Evolutionary conservation across 208 protist species (phyloP), one percentile per base, ranked within the genome.

Genomic region (Leishmania turanica): DNA sequence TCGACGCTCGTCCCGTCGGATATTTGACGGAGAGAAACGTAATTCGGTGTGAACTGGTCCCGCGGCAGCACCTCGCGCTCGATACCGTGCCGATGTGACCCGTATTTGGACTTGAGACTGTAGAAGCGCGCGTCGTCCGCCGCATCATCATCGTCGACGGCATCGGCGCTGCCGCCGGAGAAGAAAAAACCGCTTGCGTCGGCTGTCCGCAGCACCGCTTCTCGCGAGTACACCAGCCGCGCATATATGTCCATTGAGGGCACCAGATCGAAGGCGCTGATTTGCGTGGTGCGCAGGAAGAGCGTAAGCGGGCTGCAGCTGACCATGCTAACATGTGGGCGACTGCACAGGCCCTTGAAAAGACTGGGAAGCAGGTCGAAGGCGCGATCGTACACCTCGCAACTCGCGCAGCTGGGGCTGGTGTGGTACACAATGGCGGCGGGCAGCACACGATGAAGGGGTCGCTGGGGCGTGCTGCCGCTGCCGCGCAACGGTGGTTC

Each of bases 251-350:
- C 73, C 31, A 94, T 17, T 54, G 78, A 54, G 5, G 91, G 91
- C 37, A 90, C 75, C 45, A 68, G 58, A 17, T 72, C 78, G 42
- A 88, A 85, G 11, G 73, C 53, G 19, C 75, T 37, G 0, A 60
- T 75, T 27, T 86, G 77, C 40, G 56, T 72, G 24, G 82, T 84
- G 49, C 88, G 73, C 51, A 95, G 54, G 77, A 92, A 92, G 40
- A 95, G 81, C 40, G 90, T 78, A 27, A 95, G 27, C n/a, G 91
- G 91, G 78, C 89, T 95, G 66, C 91, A 95, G 71, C 91, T 89
- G 24, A 91, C 73, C 75, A 95, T 88, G 56, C 68, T 90, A 40
- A 58, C 37, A 60, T 92, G 86, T 37, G 84, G 80, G 34, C 54
- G 75, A 47, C 81, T 86, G 69, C 91, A 95, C 37, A 95, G 71